These are phyloP conservation scores for Hordeum pubiflorum DNA, from an alignment of 202 grass and related monocot species.

Conservation along the genomic window DNA sequence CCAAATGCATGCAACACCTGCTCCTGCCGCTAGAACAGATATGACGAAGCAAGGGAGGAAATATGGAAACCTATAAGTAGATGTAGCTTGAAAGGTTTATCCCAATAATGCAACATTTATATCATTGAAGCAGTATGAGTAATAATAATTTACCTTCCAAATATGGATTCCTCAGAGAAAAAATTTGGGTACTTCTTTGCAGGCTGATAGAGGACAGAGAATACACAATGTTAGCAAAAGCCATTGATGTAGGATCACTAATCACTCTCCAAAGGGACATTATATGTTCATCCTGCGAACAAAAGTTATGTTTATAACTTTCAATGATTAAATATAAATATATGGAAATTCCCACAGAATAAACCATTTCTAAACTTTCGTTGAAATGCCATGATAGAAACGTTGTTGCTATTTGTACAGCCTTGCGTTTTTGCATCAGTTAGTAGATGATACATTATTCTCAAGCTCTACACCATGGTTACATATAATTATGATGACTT, in stretches of 20 bases:
- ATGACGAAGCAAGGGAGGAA: conserved; percentile 55
- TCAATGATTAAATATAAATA: background rate
- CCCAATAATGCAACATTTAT: background rate
- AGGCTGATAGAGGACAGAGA: conserved; percentile 32
- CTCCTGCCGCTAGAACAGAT: conserved; percentile 38
- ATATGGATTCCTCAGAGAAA: conserved; percentile 46
- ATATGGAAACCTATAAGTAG: conserved; percentile 52
- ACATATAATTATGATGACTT: background rate
- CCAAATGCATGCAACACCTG: conserved; percentile 50
- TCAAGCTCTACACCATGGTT: background rate
- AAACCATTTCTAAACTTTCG: background rate
- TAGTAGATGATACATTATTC: background rate
- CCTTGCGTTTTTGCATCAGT: background rate
- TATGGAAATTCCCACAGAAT: background rate
- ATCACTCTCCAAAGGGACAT: background rate
- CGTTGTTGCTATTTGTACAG: background rate
- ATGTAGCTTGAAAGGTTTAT: background rate
- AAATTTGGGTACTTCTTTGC: conserved; percentile 42
- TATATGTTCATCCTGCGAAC: background rate
- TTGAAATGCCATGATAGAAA: background rate
- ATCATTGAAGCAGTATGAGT: background rate
- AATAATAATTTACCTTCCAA: conserved; percentile 37
- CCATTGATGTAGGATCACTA: background rate
- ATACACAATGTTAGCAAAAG: conserved; percentile 16
- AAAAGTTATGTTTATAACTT: background rate